A percentile compares a stretch with the other conserved stretches of the same genome.
phyloP scores from a whole-genome alignment of 352 stramenopile species.

The Pythium scleroteichum region DNA sequence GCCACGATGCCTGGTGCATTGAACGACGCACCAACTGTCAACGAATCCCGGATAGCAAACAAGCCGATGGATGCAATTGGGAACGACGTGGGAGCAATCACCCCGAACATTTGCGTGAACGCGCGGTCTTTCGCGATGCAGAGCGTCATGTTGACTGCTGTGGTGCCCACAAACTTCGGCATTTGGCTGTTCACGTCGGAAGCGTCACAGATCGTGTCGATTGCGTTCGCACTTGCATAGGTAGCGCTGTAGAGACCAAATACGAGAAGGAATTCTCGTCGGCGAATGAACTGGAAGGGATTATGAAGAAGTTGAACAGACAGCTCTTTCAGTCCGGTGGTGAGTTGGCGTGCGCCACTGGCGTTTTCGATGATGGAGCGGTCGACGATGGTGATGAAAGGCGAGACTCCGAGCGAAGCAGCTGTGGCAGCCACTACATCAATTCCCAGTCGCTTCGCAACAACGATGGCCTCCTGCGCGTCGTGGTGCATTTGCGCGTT shows the following conservation, averaged over 20 bases:
- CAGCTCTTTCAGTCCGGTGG: conserved; percentile 64
- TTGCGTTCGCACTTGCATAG: conserved; percentile 85
- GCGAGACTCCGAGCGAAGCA: conserved; percentile 75
- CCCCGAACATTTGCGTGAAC: conserved; percentile 92
- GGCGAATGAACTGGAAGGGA: conserved; percentile 80
- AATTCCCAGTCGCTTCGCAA: conserved; percentile 56
- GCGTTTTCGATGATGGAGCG: conserved; percentile 91
- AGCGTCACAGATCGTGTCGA: conserved; percentile 85
- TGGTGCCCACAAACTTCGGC: conserved; percentile 89
- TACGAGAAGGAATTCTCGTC: conserved; percentile 88
- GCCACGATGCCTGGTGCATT: conserved; percentile 78
- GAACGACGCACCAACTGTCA: conserved; percentile 88
- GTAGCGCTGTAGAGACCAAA: conserved; percentile 90
- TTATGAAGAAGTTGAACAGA: conserved; percentile 56
- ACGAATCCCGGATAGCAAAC: conserved; percentile 86
- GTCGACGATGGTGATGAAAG: conserved; percentile 90
- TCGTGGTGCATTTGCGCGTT: conserved; percentile 25
- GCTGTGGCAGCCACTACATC: conserved; percentile 61
- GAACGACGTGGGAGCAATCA: conserved; percentile 74
- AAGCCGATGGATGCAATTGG: conserved; percentile 77
- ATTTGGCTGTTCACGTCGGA: conserved; percentile 73
- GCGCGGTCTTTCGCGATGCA: conserved; percentile 91
- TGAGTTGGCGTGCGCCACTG: conserved; percentile 66
- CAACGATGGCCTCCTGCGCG: conserved; percentile 9
- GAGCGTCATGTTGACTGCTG: conserved; percentile 89